Base-by-base conservation (phyloP, 805 yeast species). In the Priceomyces melissophilus region DNA sequence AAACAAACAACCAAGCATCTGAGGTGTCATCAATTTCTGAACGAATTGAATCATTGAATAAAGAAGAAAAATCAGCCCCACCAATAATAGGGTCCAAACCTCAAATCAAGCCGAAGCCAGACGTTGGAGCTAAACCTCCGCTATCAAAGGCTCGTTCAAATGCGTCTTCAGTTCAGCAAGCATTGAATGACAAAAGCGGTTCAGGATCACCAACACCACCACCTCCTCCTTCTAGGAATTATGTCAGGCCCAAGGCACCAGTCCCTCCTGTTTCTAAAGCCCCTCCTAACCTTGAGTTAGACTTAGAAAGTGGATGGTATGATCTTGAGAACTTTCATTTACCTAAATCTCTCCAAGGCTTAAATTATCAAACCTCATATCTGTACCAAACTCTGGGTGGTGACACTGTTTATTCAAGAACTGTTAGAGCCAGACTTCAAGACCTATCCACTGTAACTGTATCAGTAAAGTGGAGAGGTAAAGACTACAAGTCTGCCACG, bases 241-340 rank as follows among this genome's bases (percentile, higher is more conserved):
- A 58, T 37, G 33, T 31, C 17, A 32, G 53, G 8, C 31, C 49
- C 38, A 38, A 44, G 42, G 43, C 32, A 32, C 32, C 48, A 3
- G 40, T 40, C 14, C 47, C 52, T 15, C 33, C 50, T 14, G 53
- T 52, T 2, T 43, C 40, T 3, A 13, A 45, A 1, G 52, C 38
- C 0, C 65, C 62, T 2, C 75, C 78, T 0, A 52, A 54, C 0
- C 33, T 75, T 2, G 69, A 78, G 46, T 48, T 76, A 27, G 73
- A 76, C 35, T 54, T 77, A 3, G 39, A 53, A 0, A 50, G 70
- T 0, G 72, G 73, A 1, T 78, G 82, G 82, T 78, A 65, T 54
- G 62, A 55, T 7, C 45, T 55, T 3, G 50, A 56, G 3, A 39
- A 54, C 1, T 47, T 40, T 3, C 38, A 42, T 1, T 46, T 74